Evolutionary conservation across 345 rosid species (phyloP).

Genomic region (Trapa incisa): DNA sequence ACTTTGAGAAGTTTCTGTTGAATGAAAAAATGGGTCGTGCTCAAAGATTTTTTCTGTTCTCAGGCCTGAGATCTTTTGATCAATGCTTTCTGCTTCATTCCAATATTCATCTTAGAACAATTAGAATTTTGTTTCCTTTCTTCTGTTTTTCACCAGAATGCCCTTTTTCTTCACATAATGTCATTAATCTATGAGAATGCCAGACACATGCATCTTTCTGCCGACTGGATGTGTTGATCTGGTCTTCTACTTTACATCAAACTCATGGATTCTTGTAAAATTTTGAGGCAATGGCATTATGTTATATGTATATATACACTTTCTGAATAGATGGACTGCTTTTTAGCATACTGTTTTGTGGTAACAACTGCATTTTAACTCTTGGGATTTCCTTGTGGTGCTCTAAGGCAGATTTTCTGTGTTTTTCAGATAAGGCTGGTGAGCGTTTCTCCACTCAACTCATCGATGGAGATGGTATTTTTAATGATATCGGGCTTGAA

Average conservation of each 20-base stretch:
- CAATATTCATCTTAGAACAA: neutral
- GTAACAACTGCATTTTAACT: neutral
- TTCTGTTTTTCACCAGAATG: neutral
- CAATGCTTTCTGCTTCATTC: neutral
- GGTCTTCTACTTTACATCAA: neutral
- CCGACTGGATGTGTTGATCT: neutral
- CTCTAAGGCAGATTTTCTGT: neutral
- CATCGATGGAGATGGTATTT: slow-evolving; percentile 82
- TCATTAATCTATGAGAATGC: too few relatives aligned
- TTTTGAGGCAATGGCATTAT: neutral
- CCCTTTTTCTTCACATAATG: neutral
- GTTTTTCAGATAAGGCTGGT: slow-evolving; percentile 26
- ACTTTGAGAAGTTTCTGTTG: too few relatives aligned
- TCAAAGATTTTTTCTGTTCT: too few relatives aligned
- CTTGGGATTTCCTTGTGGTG: neutral
- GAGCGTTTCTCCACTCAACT: slow-evolving; percentile 77
- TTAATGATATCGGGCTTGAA: slow-evolving; percentile 59
- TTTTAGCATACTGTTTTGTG: neutral
- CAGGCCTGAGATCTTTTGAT: neutral
- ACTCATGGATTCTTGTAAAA: neutral
- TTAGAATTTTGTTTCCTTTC: neutral
- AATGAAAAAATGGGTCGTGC: too few relatives aligned
- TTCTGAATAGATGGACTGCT: neutral
- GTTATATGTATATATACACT: neutral
- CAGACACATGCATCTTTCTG: too few relatives aligned